Evolutionary conservation across 345 rosid genomes (phyloP).

Genomic region (Salix purpurea): DNA sequence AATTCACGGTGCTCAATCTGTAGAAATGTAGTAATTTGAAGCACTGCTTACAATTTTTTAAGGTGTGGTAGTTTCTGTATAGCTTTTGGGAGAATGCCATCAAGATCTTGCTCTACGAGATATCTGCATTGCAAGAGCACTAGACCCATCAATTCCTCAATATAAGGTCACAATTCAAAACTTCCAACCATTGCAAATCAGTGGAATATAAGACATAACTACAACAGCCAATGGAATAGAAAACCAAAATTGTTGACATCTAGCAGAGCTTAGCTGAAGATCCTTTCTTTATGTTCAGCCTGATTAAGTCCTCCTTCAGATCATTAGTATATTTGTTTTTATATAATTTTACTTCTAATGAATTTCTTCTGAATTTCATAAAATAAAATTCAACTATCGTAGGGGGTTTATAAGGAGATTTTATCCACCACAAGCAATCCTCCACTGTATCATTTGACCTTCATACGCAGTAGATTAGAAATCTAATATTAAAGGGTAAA

Average conservation of each 20-base stretch:
- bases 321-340: not conserved
- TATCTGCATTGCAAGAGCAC: not conserved
- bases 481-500: too few species aligned
- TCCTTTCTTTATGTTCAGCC: not conserved
- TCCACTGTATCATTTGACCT: too few species aligned
- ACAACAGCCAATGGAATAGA: not conserved
- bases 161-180: not conserved
- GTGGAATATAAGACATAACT: too few species aligned
- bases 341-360: too few species aligned
- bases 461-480: too few species aligned
- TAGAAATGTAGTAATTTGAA: not conserved
- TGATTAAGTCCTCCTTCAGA: too few species aligned
- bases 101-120: conserved; percentile 7
- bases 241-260: not conserved
- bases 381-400: too few species aligned
- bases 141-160: not conserved
- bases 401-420: not conserved
- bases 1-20: too few species aligned
- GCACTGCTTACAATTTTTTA: conserved; percentile 1
- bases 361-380: not conserved
- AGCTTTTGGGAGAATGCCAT: conserved; percentile 8
- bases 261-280: not conserved
- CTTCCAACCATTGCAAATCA: not conserved
- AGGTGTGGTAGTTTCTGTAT: conserved; percentile 14
- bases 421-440: too few species aligned